phyloP scores from a whole-genome alignment of 768 basidiomycete species.

The Mycena polygramma region DNA sequence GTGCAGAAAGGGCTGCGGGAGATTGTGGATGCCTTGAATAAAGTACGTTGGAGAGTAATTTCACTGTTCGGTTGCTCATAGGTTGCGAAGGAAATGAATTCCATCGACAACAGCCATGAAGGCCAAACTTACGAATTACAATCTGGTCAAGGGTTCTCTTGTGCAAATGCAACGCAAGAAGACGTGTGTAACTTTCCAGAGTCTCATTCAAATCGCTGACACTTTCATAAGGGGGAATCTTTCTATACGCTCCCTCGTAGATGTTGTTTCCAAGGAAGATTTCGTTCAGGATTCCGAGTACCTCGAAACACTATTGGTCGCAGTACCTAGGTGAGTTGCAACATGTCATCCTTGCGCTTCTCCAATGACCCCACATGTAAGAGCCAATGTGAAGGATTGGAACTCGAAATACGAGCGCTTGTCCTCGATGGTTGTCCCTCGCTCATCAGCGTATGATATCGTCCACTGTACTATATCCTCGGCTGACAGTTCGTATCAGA shows the following conservation, averaged over 20 bases:
- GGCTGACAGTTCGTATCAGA: slow-evolving; percentile 53
- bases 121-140: slow-evolving; percentile 91
- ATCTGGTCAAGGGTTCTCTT: slow-evolving; percentile 92
- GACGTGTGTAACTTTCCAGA: slow-evolving; percentile 63
- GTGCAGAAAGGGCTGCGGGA: slow-evolving; percentile 86
- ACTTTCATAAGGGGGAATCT: slow-evolving; percentile 82
- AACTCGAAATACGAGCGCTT: slow-evolving; percentile 89
- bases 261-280: slow-evolving; percentile 85
- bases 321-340: slow-evolving; percentile 87
- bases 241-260: slow-evolving; percentile 89
- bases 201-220: slow-evolving; percentile 28
- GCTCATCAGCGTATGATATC: slow-evolving; percentile 81
- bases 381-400: slow-evolving; percentile 88
- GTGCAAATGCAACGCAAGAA: slow-evolving; percentile 95
- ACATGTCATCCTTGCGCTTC: slow-evolving; percentile 17
- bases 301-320: slow-evolving; percentile 91
- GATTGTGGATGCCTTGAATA: slow-evolving; percentile 86
- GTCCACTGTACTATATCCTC: slow-evolving; percentile 12
- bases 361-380: slow-evolving; percentile 57
- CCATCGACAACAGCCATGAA: slow-evolving; percentile 97
- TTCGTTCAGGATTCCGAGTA: slow-evolving; percentile 93
- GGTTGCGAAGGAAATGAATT: slow-evolving; percentile 83
- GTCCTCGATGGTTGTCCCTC: slow-evolving; percentile 91
- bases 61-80: slow-evolving; percentile 21
- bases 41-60: slow-evolving; percentile 62